Percentiles rank a stretch among this genome's conserved stretches.
These are phyloP conservation scores for Psilocybe subaeruginosa DNA, from an alignment of 768 basidiomycete species.

Conservation along the genomic window DNA sequence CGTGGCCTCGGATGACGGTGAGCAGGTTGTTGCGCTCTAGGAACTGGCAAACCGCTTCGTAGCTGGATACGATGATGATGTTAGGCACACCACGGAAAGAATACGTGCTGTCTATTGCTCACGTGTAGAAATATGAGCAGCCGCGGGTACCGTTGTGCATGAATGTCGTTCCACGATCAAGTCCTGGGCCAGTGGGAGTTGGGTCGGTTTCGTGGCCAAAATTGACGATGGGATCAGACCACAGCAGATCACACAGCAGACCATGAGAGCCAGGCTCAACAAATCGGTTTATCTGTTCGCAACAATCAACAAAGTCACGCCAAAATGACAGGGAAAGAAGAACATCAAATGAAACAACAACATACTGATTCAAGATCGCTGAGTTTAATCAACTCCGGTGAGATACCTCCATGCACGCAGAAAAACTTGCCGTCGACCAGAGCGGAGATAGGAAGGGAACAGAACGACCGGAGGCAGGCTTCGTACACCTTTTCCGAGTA, in stretches of 20 bases:
- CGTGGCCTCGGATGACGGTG: constrained; percentile 95
- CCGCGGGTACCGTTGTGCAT: constrained; percentile 87
- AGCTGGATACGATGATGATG: constrained; percentile 37
- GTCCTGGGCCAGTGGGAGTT: constrained; percentile 46
- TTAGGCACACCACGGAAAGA: neutral
- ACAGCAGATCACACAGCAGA: constrained; percentile 91
- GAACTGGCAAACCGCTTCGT: constrained; percentile 91
- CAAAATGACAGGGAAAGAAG: neutral
- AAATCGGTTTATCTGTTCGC: constrained; percentile 81
- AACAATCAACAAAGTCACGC: neutral
- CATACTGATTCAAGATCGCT: constrained; percentile 53
- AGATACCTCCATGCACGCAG: constrained; percentile 96
- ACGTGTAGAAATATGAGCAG: constrained; percentile 94
- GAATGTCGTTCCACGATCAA: constrained; percentile 64
- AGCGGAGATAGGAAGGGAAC: constrained; percentile 86
- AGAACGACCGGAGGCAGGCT: constrained; percentile 89
- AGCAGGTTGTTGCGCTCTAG: constrained; percentile 88
- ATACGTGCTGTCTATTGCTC: constrained; percentile 29
- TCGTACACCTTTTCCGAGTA: constrained; percentile 88
- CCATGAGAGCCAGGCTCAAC: constrained; percentile 92
- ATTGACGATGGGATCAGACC: constrained; percentile 91
- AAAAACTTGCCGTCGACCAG: constrained; percentile 95
- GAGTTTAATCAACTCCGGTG: constrained; percentile 80
- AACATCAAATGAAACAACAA: neutral
- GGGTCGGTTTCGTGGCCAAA: constrained; percentile 83